Conservation (phyloP, 2,329 filamentous ascomycete species). For the Verticillium albo-atrum region DNA sequence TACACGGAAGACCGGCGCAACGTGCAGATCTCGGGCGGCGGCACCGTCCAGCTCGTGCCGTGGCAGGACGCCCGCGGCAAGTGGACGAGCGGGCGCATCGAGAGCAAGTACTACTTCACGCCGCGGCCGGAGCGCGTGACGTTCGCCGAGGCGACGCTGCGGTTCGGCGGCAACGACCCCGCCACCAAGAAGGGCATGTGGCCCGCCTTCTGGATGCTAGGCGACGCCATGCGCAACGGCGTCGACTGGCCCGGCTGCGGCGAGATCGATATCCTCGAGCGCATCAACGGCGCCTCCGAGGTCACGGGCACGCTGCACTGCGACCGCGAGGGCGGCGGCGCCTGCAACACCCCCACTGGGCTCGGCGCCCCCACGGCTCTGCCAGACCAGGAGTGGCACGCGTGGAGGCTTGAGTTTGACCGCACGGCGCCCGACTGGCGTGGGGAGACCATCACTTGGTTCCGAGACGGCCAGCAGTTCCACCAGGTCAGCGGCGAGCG, state of each 20-base stretch:
- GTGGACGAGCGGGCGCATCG: slow-evolving; percentile 48
- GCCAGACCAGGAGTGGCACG: slow-evolving; percentile 42
- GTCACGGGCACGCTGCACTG: slow-evolving; percentile 47
- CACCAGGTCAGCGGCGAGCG: slow-evolving; percentile 35
- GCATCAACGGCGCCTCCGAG: slow-evolving; percentile 38
- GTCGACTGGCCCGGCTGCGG: slow-evolving; percentile 44
- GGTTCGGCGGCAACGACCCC: slow-evolving; percentile 32
- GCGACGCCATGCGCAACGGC: slow-evolving; percentile 39
- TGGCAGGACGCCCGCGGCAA: slow-evolving; percentile 28
- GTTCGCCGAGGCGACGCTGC: slow-evolving; percentile 38
- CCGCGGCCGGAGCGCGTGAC: slow-evolving; percentile 34
- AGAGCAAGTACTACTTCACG: slow-evolving; percentile 41
- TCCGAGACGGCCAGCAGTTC: slow-evolving; percentile 38
- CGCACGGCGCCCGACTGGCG: slow-evolving; percentile 37
- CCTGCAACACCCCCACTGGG: slow-evolving; percentile 43
- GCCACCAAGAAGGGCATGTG: slow-evolving; percentile 43
- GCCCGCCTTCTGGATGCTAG: slow-evolving; percentile 51
- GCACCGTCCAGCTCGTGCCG: slow-evolving; percentile 48
- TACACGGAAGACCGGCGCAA: slow-evolving; percentile 40
- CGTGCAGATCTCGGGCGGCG: slow-evolving; percentile 44
- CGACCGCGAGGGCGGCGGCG: slow-evolving; percentile 34
- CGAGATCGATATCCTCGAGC: slow-evolving; percentile 48
- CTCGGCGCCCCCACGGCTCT: slow-evolving; percentile 29
- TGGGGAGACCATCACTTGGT: slow-evolving; percentile 44
- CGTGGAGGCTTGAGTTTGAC: slow-evolving; percentile 43